Conservation (phyloP, 495 filamentous ascomycete species). For the Aspergillus ostianus region DNA sequence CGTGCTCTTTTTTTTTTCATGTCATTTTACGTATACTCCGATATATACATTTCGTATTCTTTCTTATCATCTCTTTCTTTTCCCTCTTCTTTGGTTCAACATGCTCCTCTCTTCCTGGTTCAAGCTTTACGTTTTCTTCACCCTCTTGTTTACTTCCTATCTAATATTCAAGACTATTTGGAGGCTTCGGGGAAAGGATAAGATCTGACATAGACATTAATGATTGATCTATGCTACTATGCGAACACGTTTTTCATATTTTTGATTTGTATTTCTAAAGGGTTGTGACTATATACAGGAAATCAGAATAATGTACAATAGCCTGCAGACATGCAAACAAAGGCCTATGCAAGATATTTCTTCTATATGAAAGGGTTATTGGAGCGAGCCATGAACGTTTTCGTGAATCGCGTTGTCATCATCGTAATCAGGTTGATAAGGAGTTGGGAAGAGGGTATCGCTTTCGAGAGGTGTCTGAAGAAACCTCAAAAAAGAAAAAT, state of each 20-base stretch:
- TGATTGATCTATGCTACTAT: not conserved
- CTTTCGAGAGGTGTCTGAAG: not conserved
- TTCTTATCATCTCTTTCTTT: not conserved
- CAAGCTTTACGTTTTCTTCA: slow-evolving; percentile 5
- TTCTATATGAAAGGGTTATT: slow-evolving; percentile 10
- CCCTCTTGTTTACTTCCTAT: slow-evolving; percentile 14
- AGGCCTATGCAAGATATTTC: not conserved
- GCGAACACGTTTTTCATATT: not conserved
- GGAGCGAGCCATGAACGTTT: not conserved
- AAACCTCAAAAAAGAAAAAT: no score
- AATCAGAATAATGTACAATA: not conserved
- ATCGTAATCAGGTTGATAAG: slow-evolving; percentile 2
- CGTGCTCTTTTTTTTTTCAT: not conserved
- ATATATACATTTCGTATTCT: slow-evolving; percentile 17
- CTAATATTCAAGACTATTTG: not conserved
- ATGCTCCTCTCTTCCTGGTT: not conserved
- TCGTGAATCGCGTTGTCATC: slow-evolving; percentile 12
- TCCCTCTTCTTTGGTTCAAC: slow-evolving; percentile 1
- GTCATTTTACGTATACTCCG: not conserved
- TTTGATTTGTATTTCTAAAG: not conserved
- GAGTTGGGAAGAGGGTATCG: slow-evolving; percentile 1
- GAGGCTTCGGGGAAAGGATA: not conserved
- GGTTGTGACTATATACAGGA: not conserved
- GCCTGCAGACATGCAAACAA: not conserved
- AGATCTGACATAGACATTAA: not conserved